Base-by-base conservation (phyloP, 2,329 filamentous ascomycete species). In the Myriangium duriaei region DNA sequence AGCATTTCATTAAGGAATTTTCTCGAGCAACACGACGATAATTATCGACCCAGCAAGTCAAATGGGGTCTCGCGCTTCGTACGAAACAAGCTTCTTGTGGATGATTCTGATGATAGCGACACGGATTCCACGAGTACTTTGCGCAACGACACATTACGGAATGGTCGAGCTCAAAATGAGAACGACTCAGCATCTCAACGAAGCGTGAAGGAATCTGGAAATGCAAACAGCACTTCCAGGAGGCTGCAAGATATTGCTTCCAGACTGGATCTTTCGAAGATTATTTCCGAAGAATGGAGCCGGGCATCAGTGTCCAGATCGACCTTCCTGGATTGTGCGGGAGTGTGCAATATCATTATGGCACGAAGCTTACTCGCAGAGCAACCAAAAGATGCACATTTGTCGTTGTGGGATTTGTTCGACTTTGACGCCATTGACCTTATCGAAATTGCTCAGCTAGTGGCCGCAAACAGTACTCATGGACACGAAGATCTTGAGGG, bases 391-490 rank as follows among this genome's bases (percentile, higher is more conserved):
- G 32, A 21, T 10, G 9, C 12, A 15, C 7, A 10, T 9, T 10
- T 9, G 5, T 16, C 34, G 11, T 33, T 49, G 7, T 39, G 34
- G 19, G 35, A 46, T 12, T 34, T 48, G 3, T 42, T 47, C 11
- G 43, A 44, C 7, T 45, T 56, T 19, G 44, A 39, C 17, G 50
- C 46, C 11, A 34, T 49, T 11, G 55, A 59, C 41, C 26, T 58
- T 13, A 45, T 54, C 24, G 49, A 46, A 36, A 43, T 57, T 13
- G 53, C 55, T 14, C 56, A 59, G 35, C 39, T 58, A 13, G 44
- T 54, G n/a, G 47, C 48, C 32, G 54, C 57, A 34, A 53, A 58
- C 41, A 49, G 50, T 10, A 31, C 47, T 3, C 46, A 45, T 6
- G 26, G 21, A 7, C n/a, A 26, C n/a, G 21, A 26, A 7, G n/a